These are phyloP conservation scores for Saccharomycopsis guyanensis DNA, from an alignment of 805 yeast species.

Conservation along the genomic window DNA sequence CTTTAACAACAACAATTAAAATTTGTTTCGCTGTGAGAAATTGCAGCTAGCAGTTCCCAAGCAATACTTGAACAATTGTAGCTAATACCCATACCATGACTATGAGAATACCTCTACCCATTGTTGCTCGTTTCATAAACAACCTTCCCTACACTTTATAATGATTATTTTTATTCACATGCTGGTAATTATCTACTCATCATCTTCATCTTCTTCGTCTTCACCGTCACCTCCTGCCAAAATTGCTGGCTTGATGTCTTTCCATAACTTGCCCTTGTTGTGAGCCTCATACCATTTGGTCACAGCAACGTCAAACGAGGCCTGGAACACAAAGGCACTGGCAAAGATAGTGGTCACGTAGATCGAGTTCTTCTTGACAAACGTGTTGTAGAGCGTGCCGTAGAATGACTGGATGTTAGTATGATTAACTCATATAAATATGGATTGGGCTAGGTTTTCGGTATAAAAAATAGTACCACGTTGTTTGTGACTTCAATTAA, in stretches of 20 bases:
- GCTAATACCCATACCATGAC: too few relatives aligned
- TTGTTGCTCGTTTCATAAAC: background rate
- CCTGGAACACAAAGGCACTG: slow-evolving; percentile 82
- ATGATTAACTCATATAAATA: too few relatives aligned
- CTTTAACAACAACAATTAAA: too few relatives aligned
- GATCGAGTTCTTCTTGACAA: slow-evolving; percentile 86
- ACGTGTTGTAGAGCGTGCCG: slow-evolving; percentile 39
- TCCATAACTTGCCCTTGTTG: slow-evolving; percentile 83
- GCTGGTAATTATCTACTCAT: too few relatives aligned
- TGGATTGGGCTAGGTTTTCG: background rate
- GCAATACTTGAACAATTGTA: too few relatives aligned
- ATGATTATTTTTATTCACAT: too few relatives aligned
- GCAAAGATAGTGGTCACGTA: slow-evolving; percentile 78
- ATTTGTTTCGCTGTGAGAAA: too few relatives aligned
- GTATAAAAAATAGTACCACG: too few relatives aligned
- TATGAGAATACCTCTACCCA: too few relatives aligned
- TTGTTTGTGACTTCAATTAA: too few relatives aligned
- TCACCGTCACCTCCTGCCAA: slow-evolving; percentile 51
- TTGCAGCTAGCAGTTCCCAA: too few relatives aligned
- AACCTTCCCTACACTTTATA: too few relatives aligned
- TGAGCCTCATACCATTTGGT: slow-evolving; percentile 68
- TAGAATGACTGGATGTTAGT: background rate
- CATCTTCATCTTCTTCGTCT: slow-evolving; percentile 50
- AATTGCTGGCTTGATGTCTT: slow-evolving; percentile 57
- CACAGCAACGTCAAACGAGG: slow-evolving; percentile 58